Conservation (phyloP, 441 rosid genomes). For the Aleurites moluccanus region DNA sequence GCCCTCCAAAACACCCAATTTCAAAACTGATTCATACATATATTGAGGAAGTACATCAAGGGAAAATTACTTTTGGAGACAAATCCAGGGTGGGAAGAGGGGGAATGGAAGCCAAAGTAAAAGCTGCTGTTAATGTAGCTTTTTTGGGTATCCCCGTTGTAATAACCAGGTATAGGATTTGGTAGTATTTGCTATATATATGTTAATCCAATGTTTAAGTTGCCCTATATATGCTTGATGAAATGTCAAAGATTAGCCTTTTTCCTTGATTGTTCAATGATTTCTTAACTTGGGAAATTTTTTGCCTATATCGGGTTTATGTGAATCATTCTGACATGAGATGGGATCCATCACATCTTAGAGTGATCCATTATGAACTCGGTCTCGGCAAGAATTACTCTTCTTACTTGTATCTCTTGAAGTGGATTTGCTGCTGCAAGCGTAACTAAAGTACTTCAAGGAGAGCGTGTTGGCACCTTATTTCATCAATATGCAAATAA, state of each 20-base stretch:
- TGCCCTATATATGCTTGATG: too few relatives aligned
- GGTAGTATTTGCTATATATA: too few relatives aligned
- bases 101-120: constrained; percentile 98
- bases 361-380: too few relatives aligned
- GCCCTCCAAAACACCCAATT: constrained; percentile 88
- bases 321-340: background rate
- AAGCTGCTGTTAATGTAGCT: constrained; percentile 94
- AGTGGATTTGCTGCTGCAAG: constrained; percentile 83
- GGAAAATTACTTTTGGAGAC: constrained; percentile 91
- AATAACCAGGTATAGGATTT: constrained; percentile 67
- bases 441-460: constrained; percentile 74
- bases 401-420: constrained; percentile 27
- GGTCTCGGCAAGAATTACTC: background rate
- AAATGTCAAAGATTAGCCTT: too few relatives aligned
- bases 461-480: constrained; percentile 86
- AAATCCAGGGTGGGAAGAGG: constrained; percentile 98
- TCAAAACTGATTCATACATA: constrained; percentile 89
- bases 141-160: constrained; percentile 87
- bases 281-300: too few relatives aligned
- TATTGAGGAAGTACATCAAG: constrained; percentile 70
- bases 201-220: too few relatives aligned
- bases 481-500: constrained; percentile 79
- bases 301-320: too few relatives aligned
- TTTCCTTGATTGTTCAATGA: too few relatives aligned
- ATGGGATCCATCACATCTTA: background rate